Evolutionary conservation across 768 basidiomycete genomes (phyloP), one percentile per base, ranked within the genome.

Genomic region (Floccularia luteovirens): DNA sequence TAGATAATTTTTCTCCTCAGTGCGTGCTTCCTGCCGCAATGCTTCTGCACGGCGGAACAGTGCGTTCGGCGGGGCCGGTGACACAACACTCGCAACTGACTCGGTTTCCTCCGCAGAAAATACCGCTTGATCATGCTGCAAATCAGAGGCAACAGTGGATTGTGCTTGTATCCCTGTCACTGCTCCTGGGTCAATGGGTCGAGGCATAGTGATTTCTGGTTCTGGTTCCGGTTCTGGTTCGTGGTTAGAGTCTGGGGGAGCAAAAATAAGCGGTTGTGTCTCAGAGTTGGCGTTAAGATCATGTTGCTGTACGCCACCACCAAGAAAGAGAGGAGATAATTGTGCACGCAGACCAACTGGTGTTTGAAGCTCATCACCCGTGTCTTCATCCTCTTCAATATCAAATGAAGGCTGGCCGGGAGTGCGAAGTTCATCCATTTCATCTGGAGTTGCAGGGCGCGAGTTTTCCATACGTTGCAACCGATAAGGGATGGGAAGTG

Each of bases 1-100:
- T 1, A 38, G 32, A 24, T 57, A 46, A 17, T 58, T 50, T 38
- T 47, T 54, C 41, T 68, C 66, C 36, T 62, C 60, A 3, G 61
- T 54, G 36, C 63, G 57, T 10, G 73, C 73, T 44, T 69, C 52
- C 31, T 59, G 49, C 39, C 72, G 54, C 25, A 70, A 46, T 23
- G 48, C 51, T 39, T 70, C 65, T 13, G 64, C 72, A 35, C 50
- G 59, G 6, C 42, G 36, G 24, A 54, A 61, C 14, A 67, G 54
- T 31, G 51, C 49, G 24, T 28, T 52, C 3, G 63, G 60, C 17
- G 59, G 51, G 31, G 48, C 53, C 2, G 59, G 59, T 1, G 66
- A 64, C 16, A 67, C 54, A 36, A 58, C 43, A 35, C 58, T 61
- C 39, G 45, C 30, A 42, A 42, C 51, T 21, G 43, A 14, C 24